Conservation (phyloP, 805 yeast genomes). For the Scheffersomyces stipitis region DNA sequence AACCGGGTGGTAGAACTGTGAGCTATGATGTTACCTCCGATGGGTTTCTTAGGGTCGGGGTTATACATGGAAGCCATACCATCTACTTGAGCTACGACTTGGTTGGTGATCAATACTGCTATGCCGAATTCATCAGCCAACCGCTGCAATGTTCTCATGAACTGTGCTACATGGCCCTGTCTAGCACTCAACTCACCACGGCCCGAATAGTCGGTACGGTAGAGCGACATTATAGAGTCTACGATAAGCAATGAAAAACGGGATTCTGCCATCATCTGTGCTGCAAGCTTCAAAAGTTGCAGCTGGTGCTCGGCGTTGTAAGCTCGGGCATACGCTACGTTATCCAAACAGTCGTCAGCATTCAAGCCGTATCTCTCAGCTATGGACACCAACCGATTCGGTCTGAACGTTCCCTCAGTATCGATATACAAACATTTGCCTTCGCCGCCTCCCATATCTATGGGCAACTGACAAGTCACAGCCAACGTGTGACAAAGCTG, state of each 20-base stretch:
- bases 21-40: constrained; percentile 97
- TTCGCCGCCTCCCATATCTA: constrained; percentile 98
- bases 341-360: constrained; percentile 92
- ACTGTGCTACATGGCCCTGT: constrained; percentile 91
- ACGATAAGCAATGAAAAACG: constrained; percentile 87
- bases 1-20: constrained; percentile 95
- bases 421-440: constrained; percentile 96
- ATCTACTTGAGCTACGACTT: constrained; percentile 97
- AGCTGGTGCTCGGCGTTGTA: constrained; percentile 96
- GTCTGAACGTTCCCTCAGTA: constrained; percentile 96
- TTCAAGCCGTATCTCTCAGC: constrained; percentile 90
- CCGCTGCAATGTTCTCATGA: constrained; percentile 86
- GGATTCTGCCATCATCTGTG: constrained; percentile 94
- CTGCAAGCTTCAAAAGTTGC: constrained; percentile 82
- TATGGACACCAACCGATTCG: constrained; percentile 82
- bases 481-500: constrained; percentile 96
- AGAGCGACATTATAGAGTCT: constrained; percentile 96
- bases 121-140: constrained; percentile 97
- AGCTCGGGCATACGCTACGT: constrained; percentile 96
- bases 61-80: constrained; percentile 80
- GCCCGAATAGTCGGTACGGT: constrained; percentile 92
- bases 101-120: constrained; percentile 89
- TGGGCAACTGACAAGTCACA: constrained; percentile 93
- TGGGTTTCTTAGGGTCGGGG: constrained; percentile 97
- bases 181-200: constrained; percentile 95